A percentile compares a stretch with the other conserved stretches of the same genome.
These are phyloP conservation scores for Aspergillus biplanus DNA, from an alignment of 495 filamentous ascomycete species.

Conservation along the genomic window DNA sequence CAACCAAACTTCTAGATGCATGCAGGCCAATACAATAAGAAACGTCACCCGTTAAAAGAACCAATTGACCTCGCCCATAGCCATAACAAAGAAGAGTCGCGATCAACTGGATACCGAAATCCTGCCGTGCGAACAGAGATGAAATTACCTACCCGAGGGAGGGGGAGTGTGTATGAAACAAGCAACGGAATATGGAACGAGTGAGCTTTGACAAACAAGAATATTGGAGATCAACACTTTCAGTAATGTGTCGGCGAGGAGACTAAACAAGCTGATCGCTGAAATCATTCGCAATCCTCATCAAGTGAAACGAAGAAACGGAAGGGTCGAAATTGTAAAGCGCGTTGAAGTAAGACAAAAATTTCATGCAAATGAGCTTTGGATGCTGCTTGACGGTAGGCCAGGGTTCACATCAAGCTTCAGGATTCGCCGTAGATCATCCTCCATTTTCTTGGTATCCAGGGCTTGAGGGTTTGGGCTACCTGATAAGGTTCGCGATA, in stretches of 20 bases:
- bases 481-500: slow-evolving; percentile 29
- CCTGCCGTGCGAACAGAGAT: slow-evolving; percentile 19
- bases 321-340: slow-evolving; percentile 11
- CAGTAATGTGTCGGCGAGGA: neutral
- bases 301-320: neutral
- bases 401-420: slow-evolving; percentile 46
- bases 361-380: slow-evolving; percentile 43
- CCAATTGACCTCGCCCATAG: slow-evolving; percentile 21
- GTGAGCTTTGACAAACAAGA: slow-evolving; percentile 2
- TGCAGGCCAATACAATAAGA: slow-evolving; percentile 27
- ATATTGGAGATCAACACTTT: slow-evolving; percentile 1
- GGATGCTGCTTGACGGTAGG: slow-evolving; percentile 37
- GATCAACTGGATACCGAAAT: slow-evolving; percentile 25
- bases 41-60: slow-evolving; percentile 17
- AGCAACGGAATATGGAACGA: neutral
- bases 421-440: slow-evolving; percentile 57
- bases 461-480: slow-evolving; percentile 32
- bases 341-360: slow-evolving; percentile 11
- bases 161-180: neutral
- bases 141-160: slow-evolving; percentile 12
- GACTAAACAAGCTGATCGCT: slow-evolving; percentile 9
- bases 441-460: slow-evolving; percentile 55
- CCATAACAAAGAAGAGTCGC: slow-evolving; percentile 12
- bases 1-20: slow-evolving; percentile 30
- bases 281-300: slow-evolving; percentile 5